Conservation (phyloP, 306 rosid species). For the Senna tora region DNA sequence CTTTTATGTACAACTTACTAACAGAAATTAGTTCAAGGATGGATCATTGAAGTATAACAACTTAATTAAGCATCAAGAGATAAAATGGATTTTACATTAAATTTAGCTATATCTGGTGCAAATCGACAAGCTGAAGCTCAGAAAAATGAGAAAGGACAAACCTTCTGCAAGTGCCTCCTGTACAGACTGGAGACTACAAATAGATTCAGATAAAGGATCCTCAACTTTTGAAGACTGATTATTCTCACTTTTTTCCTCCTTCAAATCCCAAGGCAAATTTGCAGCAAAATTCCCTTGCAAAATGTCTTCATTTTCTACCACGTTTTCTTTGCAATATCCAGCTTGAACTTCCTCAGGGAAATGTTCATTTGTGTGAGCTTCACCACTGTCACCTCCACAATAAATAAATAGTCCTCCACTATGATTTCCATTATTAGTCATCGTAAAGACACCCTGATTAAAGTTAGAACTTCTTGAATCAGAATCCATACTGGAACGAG, state of each 20-base stretch:
- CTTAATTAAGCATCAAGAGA: not conserved
- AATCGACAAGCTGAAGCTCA: constrained; percentile 29
- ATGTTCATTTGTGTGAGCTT: constrained; percentile 60
- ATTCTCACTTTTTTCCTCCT: constrained; percentile 59
- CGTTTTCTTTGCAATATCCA: constrained; percentile 52
- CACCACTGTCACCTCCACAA: constrained; percentile 61
- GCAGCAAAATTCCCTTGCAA: constrained; percentile 53
- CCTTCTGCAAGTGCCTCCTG: constrained; percentile 88
- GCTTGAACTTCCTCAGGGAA: constrained; percentile 59
- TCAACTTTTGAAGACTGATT: constrained; percentile 46
- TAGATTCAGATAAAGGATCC: constrained; percentile 73
- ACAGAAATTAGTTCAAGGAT: constrained; percentile 24
- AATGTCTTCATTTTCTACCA: constrained; percentile 58
- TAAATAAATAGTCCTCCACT: constrained; percentile 50
- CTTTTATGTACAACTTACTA: not conserved
- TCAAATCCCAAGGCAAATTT: constrained; percentile 53
- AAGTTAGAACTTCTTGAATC: constrained; percentile 88
- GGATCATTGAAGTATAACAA: not conserved
- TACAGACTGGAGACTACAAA: constrained; percentile 67
- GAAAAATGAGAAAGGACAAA: constrained; percentile 40
- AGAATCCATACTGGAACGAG: constrained; percentile 81
- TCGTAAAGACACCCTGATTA: constrained; percentile 52
- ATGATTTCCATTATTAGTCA: constrained; percentile 66
- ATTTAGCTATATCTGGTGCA: constrained; percentile 6
- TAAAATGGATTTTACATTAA: not conserved